These are phyloP conservation scores for Colletotrichum simmondsii DNA, from an alignment of 2,329 filamentous ascomycete genomes.

Conservation along the genomic window DNA sequence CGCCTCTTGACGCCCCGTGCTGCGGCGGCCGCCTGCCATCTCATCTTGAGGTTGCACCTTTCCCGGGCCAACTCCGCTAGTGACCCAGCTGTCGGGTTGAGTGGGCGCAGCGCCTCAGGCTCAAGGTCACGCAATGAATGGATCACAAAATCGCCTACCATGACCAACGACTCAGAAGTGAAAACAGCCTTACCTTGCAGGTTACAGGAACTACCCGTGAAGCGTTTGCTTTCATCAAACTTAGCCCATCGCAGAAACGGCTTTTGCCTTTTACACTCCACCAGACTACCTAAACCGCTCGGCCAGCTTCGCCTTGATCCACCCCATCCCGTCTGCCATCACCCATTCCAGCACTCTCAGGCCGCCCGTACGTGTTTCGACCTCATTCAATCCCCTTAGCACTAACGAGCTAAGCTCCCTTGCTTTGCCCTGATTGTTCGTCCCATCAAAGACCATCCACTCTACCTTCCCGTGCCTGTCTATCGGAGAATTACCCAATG, in stretches of 20 bases:
- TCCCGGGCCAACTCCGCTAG: neutral
- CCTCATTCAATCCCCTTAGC: neutral
- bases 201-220: neutral
- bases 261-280: neutral
- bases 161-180: neutral
- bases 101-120: neutral
- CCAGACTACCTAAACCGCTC: neutral
- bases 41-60: conserved; percentile 17
- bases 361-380: neutral
- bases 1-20: conserved; percentile 23
- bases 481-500: conserved; percentile 8
- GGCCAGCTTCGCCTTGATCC: neutral
- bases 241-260: neutral
- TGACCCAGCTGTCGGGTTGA: conserved; percentile 25
- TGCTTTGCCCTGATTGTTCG: neutral
- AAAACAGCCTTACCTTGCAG: neutral
- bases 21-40: conserved; percentile 26
- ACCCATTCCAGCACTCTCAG: neutral
- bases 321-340: neutral
- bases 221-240: neutral
- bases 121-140: no score
- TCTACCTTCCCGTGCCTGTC: conserved; percentile 1
- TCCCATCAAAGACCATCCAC: neutral
- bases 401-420: neutral
- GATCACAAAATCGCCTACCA: neutral